Evolutionary conservation across 768 basidiomycete species (phyloP), one percentile per base, ranked within the genome.

Genomic region (Cystobasidiopsis lactophilus): DNA sequence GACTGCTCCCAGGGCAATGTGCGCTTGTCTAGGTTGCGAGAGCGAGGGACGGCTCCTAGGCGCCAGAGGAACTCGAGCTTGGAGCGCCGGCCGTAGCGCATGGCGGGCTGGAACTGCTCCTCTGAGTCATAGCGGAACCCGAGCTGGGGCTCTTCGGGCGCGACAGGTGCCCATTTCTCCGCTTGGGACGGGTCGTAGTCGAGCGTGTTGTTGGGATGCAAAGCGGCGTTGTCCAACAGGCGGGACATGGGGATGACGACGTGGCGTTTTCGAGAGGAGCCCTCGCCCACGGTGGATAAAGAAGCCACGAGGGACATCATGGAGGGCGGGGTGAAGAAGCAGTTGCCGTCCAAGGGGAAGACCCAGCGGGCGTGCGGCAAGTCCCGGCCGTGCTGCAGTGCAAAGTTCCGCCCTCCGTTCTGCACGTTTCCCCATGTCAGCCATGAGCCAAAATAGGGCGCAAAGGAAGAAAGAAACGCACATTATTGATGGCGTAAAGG

Each of bases 41-140:
- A 56, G 51, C 60, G 60, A 1, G 64, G 64, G 37, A 65, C 60
- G 30, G 60, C 62, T 11, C 64, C 64, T 18, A 65, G 58, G 0
- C 58, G 55, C 64, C 64, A 65, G 5, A 65, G 61, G 21, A 65
- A 52, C 38, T 63, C 59, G 50, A 65, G 62, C 53, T 65, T 65
- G 50, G 59, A 59, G 14, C 64, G 51, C 1, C 62, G 59, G 5
- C 64, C 64, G 57, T 65, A 65, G 9, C 64, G 58, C 61, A 65
- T 63, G 45, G 55, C 54, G 45, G 58, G 56, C 52, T 58, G 60
- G 58, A 52, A 62, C 21, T 55, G 52, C 51, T 57, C 57, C 16
- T 54, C 54, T 29, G 62, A 59, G 43, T 63, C 62, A 53, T 57
- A 63, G 19, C 64, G 60, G 60, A 65, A 65, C 24, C 59, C 64